Base-by-base conservation (phyloP, 495 filamentous ascomycete species). In the Tuber indicum region DNA sequence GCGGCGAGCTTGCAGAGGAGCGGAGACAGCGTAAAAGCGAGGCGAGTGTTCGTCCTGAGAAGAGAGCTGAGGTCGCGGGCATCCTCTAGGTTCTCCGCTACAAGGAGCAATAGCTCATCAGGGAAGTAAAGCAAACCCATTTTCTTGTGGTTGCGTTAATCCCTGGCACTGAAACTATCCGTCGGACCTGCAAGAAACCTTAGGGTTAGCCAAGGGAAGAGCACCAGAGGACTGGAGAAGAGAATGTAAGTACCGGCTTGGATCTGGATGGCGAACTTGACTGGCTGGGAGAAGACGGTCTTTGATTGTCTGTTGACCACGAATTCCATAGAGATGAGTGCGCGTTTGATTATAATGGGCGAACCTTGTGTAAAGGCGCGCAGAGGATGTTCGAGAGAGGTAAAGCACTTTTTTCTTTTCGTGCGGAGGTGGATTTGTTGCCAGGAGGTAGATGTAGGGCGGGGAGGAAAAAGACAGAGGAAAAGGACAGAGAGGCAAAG, bases 1-100 rank as follows among this genome's bases (percentile, higher is more conserved):
- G 79, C 70, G n/a, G 78, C 77, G 41, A 72, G 72, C 72, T 76
- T 74, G 45, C 75, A 32, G 52, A 80, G 78, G 49, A 80, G 39
- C 4, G 77, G 77, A 36, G 70, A 46, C 26, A 80, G 73, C 32
- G 79, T 47, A 44, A 80, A 62, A 39, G 78, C 77, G 26, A 80
- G 73, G 58, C 77, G 78, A 49, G 77, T 77, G 21, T 62, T 73
- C 45, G 78, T 76, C 17, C 73, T 73, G 45, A 80, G 49, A n/a
- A 80, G 71, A 58, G 42, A 71, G 19, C 77, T 79, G 69, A 79
- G 72, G 72, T 79, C 76, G 26, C 49, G 5, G 42, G 10, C 47
- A 69, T 36, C 70, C 19, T 58, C 23, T 44, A 75, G 45, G 44
- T 58, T 75, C 21, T 72, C 72, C 9, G 77, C 73, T 45, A 79